Evolutionary conservation across 495 filamentous ascomycete species (phyloP).

Genomic region (Neurospora sp.): DNA sequence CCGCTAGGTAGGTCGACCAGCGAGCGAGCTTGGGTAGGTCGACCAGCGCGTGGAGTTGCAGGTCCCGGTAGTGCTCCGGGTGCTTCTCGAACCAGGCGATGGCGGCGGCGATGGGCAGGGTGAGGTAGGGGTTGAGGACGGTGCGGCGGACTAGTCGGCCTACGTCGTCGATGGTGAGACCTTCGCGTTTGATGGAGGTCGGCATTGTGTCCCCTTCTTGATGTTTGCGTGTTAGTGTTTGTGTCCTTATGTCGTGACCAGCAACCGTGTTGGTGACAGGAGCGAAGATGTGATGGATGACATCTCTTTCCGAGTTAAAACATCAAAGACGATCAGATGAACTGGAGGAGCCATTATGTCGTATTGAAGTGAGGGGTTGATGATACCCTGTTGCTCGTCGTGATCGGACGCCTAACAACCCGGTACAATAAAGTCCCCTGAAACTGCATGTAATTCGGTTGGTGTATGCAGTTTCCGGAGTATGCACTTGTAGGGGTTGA

Average conservation of each 20-base stretch:
- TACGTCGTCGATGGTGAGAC: conserved; percentile 16
- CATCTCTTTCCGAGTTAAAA: background rate
- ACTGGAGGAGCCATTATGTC: background rate
- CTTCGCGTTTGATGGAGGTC: conserved; percentile 8
- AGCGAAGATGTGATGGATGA: background rate
- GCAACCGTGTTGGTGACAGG: background rate
- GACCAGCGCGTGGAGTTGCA: background rate
- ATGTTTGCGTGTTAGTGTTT: background rate
- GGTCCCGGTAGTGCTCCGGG: background rate
- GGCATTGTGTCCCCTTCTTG: conserved; percentile 6
- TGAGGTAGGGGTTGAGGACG: conserved; percentile 13
- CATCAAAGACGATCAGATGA: background rate
- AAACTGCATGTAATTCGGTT: too few species aligned
- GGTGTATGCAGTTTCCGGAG: too few species aligned
- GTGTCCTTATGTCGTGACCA: background rate
- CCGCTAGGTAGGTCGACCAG: too few species aligned
- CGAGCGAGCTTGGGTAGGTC: conserved; percentile 3
- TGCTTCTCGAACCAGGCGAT: conserved; percentile 4
- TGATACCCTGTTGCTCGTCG: background rate
- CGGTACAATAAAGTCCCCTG: too few species aligned
- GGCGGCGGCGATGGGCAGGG: conserved; percentile 11
- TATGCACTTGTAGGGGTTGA: too few species aligned
- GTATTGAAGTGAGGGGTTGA: background rate
- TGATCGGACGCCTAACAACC: background rate
- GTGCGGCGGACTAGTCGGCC: conserved; percentile 9